A percentile compares a stretch with the other conserved stretches of the same genome.
Evolutionary conservation across 2,329 filamentous ascomycete genomes (phyloP).

Genomic region (Nannizziopsis arthrosporioides): DNA sequence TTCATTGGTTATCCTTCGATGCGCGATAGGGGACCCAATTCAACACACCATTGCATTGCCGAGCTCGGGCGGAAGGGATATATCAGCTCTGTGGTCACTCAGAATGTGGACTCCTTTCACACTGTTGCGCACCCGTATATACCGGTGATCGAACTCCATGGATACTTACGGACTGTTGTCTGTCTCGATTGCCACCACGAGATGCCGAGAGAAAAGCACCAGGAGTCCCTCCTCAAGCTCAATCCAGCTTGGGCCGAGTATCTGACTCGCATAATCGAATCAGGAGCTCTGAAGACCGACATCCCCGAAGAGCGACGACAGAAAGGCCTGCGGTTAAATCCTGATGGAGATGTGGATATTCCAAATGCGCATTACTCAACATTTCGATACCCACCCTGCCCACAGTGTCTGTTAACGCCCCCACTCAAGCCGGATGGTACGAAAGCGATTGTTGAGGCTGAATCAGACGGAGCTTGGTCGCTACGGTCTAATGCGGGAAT

Average conservation of each 20-base stretch:
- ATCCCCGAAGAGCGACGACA: slow-evolving; percentile 57
- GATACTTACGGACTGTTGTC: slow-evolving; percentile 68
- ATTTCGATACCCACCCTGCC: slow-evolving; percentile 85
- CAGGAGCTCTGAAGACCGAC: slow-evolving; percentile 66
- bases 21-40: slow-evolving; percentile 66
- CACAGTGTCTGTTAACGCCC: slow-evolving; percentile 58
- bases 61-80: slow-evolving; percentile 61
- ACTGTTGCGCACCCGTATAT: slow-evolving; percentile 59
- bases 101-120: slow-evolving; percentile 97
- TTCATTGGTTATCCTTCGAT: slow-evolving; percentile 87
- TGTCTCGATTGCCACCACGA: slow-evolving; percentile 69
- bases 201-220: slow-evolving; percentile 61
- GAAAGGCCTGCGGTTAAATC: slow-evolving; percentile 69
- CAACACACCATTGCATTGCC: slow-evolving; percentile 63
- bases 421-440: slow-evolving; percentile 46
- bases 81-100: slow-evolving; percentile 69
- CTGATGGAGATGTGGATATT: slow-evolving; percentile 87
- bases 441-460: slow-evolving; percentile 52
- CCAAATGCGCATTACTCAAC: slow-evolving; percentile 77
- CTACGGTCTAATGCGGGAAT: slow-evolving; percentile 58
- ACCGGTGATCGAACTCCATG: slow-evolving; percentile 76
- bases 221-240: slow-evolving; percentile 59
- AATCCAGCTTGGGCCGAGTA: slow-evolving; percentile 82
- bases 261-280: slow-evolving; percentile 56
- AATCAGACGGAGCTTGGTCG: slow-evolving; percentile 69